Evolutionary conservation across 2,329 filamentous ascomycete genomes (phyloP), one percentile per base, ranked within the genome.

Genomic region (Cytospora chrysosperma): DNA sequence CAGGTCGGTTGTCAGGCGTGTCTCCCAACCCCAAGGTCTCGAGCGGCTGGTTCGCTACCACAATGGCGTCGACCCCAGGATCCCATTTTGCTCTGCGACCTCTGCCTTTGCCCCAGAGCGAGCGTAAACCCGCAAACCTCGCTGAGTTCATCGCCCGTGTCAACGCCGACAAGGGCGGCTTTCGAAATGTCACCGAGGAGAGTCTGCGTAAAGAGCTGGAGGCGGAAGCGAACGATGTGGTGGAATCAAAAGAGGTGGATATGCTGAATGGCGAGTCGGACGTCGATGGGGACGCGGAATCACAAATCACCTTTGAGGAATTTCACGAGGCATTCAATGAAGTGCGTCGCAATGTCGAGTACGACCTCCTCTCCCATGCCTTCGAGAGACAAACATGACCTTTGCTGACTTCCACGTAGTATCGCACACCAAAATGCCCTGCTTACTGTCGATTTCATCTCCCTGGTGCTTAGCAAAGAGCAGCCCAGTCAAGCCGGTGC

Each of bases 401-500:
- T 60, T 69, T 12, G 17, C 77, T n/a, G n/a, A n/a, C n/a, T n/a
- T n/a, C n/a, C n/a, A n/a, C 72, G 32, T 71, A 82, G 77, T 74
- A 78, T 70, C 9, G 80, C 80, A 13, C 80, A 85, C 62, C 85
- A 89, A 68, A 84, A 86, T 60, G 83, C 88, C 49, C 81, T 90
- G 72, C 82, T 91, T 65, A 87, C 88, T 8, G 85, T 96, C 70
- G 92, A 97, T 74, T 91, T 93, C 70, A 78, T 96, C 62, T 96
- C 93, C 32, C 83, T 96, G 8, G 81, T 96, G 1, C 81, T 95
- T 19, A 92, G 91, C n/a, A 93, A 93, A 73, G 86, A 95, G 72
- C 81, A 81, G n/a, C 90, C 91, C 0, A 85, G 84, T 10, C 85
- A 88, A 67, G 91, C 89, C 6, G 82, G 87, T 69, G 75, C 81